Evolutionary conservation across 106 monocot species (phyloP).

Genomic region (Ottelia alismoides): DNA sequence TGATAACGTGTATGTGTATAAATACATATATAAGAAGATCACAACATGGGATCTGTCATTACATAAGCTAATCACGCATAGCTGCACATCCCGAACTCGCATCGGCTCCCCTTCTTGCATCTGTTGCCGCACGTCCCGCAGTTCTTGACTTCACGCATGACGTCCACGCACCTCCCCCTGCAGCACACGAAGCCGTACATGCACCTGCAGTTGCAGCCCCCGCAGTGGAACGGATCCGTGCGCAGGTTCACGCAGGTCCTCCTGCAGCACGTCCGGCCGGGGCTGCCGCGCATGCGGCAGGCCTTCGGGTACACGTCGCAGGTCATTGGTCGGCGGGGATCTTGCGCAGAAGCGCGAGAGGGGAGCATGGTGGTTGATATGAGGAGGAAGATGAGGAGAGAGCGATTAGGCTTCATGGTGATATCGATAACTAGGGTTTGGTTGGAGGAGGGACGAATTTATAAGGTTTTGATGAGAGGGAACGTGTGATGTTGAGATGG

Average conservation of each 20-base stretch:
- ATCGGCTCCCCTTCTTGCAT: conserved; percentile 1
- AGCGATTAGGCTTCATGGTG: no score
- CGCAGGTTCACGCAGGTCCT: conserved; percentile 7
- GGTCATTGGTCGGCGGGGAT: neutral
- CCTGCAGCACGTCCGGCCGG: conserved; percentile 8
- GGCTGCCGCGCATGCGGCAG: neutral
- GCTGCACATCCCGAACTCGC: conserved; percentile 20
- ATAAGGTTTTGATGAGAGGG: no score
- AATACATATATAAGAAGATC: no score
- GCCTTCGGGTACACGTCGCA: conserved; percentile 2
- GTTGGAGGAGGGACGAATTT: no score
- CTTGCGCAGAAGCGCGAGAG: no score
- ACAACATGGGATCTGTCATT: no score
- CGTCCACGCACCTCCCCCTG: conserved; percentile 6
- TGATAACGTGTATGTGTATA: no score
- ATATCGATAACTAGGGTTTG: no score
- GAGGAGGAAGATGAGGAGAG: no score
- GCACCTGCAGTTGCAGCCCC: conserved; percentile 10
- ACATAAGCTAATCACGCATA: conserved; percentile 10
- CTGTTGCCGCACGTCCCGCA: conserved; percentile 11
- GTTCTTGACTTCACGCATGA: conserved; percentile 7
- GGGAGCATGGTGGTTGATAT: no score
- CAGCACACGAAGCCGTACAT: conserved; percentile 9
- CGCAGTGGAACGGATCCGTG: conserved; percentile 9
- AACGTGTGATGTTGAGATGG: no score